Base-by-base conservation (phyloP, 805 yeast species). In the Kuraishia borneana region DNA sequence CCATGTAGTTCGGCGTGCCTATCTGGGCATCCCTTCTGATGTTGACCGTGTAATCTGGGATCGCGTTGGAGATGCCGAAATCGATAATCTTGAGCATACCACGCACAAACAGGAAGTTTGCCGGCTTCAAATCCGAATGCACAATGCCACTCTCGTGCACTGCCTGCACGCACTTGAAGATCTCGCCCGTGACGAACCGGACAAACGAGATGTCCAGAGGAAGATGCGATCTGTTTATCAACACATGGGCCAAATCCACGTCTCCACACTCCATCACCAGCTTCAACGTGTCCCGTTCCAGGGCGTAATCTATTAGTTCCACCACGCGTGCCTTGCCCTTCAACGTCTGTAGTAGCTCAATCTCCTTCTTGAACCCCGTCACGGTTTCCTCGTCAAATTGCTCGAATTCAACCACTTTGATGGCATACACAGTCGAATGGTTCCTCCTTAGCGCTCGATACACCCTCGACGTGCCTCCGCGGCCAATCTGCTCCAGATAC, bases 1-100 rank as follows among this genome's bases (percentile, higher is more conserved):
- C 96, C 97, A 89, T 92, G 53, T 89, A 92, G 52, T 83, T 85
- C 2, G 96, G 95, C 0, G 98, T 89, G 4, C 98, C 98, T 34
- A 87, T 80, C 51, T 85, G 96, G 5, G 85, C 72, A 39, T 84
- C 94, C 38, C 96, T 68, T 50, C 88, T 88, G 14, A 89, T 73
- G 46, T 92, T 89, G 16, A 83, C 76, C 0, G 97, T 89, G 48
- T 85, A 83, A 35, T 88, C 96, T 1, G 94, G 92, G 2, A 92
- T 85, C 0, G 89, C 85, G 56, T 88, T 83, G n/a, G 97, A 84
- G 32, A 83, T 83, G 12, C 98, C 98, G 65, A 89, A 92, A 58
- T 89, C 98, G 40, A 89, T 89, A 28, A 89, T 73, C 50, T 89
- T 89, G 44, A 89, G 60, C 32, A 73, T 65, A 0, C 97, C 97